Conservation (phyloP, 2,329 filamentous ascomycete species). For the Tolypocladium ovalisporum region DNA sequence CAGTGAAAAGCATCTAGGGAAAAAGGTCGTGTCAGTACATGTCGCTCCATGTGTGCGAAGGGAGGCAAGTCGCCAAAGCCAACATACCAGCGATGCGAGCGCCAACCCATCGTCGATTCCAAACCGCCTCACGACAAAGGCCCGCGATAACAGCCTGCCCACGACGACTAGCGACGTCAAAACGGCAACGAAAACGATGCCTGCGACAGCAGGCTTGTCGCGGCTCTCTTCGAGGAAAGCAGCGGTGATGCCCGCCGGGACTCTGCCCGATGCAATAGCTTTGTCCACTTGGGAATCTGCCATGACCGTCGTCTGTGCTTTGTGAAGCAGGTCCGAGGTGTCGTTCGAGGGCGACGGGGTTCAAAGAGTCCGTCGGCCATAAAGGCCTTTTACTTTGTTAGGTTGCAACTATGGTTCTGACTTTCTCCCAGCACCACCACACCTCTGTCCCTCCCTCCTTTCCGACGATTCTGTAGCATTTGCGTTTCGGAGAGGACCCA, state of each 20-base stretch:
- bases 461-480: not conserved
- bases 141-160: conserved; percentile 21
- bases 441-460: not conserved
- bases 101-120: conserved; percentile 28
- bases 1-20: conserved; percentile 22
- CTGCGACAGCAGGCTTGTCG: conserved; percentile 25
- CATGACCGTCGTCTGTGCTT: conserved; percentile 6
- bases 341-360: not conserved
- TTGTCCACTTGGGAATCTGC: conserved; percentile 13
- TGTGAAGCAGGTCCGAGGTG: not conserved
- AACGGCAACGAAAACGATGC: conserved; percentile 25
- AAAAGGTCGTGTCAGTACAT: conserved; percentile 1
- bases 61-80: not conserved
- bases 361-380: not conserved
- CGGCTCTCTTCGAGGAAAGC: conserved; percentile 23
- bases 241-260: conserved; percentile 22
- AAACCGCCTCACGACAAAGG: conserved; percentile 23
- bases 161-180: conserved; percentile 23
- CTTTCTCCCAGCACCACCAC: not conserved
- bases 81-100: conserved; percentile 21
- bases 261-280: conserved; percentile 23
- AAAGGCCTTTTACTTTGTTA: not conserved
- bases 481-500: not conserved
- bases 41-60: not conserved
- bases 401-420: not conserved